Evolutionary conservation across 192 early-diverging fungal species (phyloP), one percentile per base, ranked within the genome.

Genomic region (Rhizoclosmatium globosum): DNA sequence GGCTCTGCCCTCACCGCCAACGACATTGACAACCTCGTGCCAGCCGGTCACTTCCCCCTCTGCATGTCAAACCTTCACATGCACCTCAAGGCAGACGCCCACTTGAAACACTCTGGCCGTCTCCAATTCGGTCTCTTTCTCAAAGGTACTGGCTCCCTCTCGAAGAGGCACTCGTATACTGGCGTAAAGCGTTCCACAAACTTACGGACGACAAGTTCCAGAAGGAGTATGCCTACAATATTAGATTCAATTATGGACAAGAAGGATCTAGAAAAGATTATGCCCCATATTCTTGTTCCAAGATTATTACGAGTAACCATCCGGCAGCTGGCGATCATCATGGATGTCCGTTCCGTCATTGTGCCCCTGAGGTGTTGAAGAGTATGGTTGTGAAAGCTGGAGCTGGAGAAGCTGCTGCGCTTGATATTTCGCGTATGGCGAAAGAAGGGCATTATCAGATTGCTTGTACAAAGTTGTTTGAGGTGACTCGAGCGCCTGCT

Each of bases 271-370:
- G 98, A 4, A 86, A 82, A 47, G 82, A 88, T 65, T 88, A 88
- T 72, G 82, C 83, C 0, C 87, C 87, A 19, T 86, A 86, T 79
- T 82, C 79, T 45, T 99, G 98, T 85, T 85, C 88, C 71, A 93
- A 93, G 66, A 94, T 99, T 84, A 98, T 99, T 79, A 93, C 84
- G 68, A 79, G 83, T 17, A 92, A 93, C 71, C 88, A 87, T 39
- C 96, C 97, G 2, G 91, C 91, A 15, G 84, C 94, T 4, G 92
- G 92, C 13, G 96, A 98, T 78, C 88, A 94, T 76, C 98, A 99
- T 73, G 98, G 98, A 4, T 99, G 98, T 82, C 98, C 98, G 57
- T 99, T 96, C 87, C 89, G 92, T 50, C 93, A 97, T 75, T 93
- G 94, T 46, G 87, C 92, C 1, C 53, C 85, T 1, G 85, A 92